phyloP scores from a whole-genome alignment of 768 basidiomycete species.

The Sutorius australiensis region DNA sequence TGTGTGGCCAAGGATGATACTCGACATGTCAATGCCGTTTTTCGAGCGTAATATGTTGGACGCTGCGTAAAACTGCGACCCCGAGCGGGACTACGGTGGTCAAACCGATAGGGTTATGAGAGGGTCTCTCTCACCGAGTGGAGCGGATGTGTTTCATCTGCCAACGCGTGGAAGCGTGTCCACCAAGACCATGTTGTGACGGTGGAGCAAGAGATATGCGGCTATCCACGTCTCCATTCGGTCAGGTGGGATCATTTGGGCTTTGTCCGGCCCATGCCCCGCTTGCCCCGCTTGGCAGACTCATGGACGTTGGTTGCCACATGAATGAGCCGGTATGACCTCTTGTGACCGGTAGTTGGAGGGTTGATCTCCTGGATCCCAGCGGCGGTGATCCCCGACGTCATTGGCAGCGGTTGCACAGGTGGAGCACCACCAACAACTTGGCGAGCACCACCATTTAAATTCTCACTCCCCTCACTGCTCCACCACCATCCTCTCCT shows the following conservation, averaged over 20 bases:
- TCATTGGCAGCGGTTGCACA: conserved; percentile 12
- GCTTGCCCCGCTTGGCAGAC: conserved; percentile 2
- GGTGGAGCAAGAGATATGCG: background rate
- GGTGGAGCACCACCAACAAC: conserved; percentile 27
- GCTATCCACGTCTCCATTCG: background rate
- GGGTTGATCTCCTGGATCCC: conserved; percentile 1
- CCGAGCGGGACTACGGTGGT: background rate
- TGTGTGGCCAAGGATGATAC: background rate
- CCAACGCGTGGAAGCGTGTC: conserved; percentile 1
- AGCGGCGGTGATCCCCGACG: conserved; percentile 4
- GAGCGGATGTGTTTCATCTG: conserved; percentile 22
- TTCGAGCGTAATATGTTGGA: background rate
- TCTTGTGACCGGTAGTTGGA: background rate
- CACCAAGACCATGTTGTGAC: background rate
- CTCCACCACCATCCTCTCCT: conserved; percentile 7
- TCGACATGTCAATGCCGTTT: background rate
- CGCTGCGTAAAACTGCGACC: background rate
- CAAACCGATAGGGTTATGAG: conserved; percentile 2
- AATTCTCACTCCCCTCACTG: conserved; percentile 17
- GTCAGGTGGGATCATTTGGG: conserved; percentile 15
- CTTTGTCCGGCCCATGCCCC: background rate
- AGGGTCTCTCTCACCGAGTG: conserved; percentile 14
- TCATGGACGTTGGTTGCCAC: background rate
- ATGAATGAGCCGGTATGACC: background rate
- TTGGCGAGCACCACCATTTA: conserved; percentile 25